These are phyloP conservation scores for Elaeis oleifera DNA, from an alignment of 202 grass and related monocot genomes.

Conservation along the genomic window DNA sequence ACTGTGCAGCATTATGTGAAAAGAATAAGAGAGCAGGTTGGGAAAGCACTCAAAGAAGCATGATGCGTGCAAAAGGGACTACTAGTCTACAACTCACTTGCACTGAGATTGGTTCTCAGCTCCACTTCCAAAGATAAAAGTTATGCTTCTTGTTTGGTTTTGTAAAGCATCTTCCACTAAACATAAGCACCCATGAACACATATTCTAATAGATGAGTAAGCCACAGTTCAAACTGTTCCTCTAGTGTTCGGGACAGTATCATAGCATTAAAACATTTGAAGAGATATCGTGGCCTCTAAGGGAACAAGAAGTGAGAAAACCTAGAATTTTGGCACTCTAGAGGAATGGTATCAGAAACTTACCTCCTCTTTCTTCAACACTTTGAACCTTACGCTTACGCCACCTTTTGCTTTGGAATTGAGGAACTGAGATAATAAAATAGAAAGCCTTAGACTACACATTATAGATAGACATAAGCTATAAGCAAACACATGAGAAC, in stretches of 20 bases:
- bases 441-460: too few relatives aligned
- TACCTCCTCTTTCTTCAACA: not conserved
- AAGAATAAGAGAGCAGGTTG: too few relatives aligned
- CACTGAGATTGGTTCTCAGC: not conserved
- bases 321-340: not conserved
- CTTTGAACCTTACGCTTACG: conserved; percentile 7
- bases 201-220: too few relatives aligned
- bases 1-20: too few relatives aligned
- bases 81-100: not conserved
- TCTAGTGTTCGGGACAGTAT: too few relatives aligned
- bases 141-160: conserved; percentile 1
- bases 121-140: not conserved
- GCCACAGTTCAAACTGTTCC: too few relatives aligned
- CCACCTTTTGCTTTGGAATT: conserved; percentile 6
- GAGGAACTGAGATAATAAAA: not conserved
- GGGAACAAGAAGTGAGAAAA: conserved; percentile 1
- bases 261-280: too few relatives aligned
- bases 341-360: not conserved
- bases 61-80: not conserved
- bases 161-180: not conserved
- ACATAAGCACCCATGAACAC: too few relatives aligned
- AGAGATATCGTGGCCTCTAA: not conserved
- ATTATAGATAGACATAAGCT: not conserved
- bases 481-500: conserved; percentile 10
- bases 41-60: too few relatives aligned